Evolutionary conservation across 441 rosid genomes (phyloP).

Genomic region (Erodium moschatum): DNA sequence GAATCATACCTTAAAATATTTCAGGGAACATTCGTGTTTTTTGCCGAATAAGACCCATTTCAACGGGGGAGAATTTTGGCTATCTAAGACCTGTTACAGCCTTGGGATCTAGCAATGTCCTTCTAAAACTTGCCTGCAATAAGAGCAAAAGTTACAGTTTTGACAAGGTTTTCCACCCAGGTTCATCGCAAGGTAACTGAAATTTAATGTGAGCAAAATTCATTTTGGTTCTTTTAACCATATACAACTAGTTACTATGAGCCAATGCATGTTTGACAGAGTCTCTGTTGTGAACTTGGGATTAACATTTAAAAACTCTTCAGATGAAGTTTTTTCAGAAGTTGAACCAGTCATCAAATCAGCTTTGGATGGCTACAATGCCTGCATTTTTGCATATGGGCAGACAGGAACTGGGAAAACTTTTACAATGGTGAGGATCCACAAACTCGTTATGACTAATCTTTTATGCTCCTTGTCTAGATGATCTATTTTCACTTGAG

Average conservation of each 20-base stretch:
- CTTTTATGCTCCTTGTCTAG: conserved; percentile 5
- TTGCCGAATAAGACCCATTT: conserved; percentile 53
- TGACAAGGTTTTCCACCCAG: conserved; percentile 54
- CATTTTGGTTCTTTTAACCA: neutral
- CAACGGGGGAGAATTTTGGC: conserved; percentile 25
- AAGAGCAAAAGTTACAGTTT: conserved; percentile 50
- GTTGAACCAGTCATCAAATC: conserved; percentile 69
- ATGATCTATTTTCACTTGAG: conserved; percentile 1
- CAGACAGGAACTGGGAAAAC: conserved; percentile 88
- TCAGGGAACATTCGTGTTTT: conserved; percentile 81
- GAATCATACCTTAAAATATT: neutral
- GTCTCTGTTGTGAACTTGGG: neutral
- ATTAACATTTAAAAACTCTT: conserved; percentile 20
- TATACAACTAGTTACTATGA: neutral
- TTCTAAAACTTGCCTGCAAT: conserved; percentile 32
- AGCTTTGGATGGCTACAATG: conserved; percentile 73
- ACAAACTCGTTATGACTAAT: neutral
- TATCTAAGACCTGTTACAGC: conserved; percentile 31
- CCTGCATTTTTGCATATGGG: conserved; percentile 74
- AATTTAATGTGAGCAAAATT: neutral
- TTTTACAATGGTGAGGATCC: conserved; percentile 55
- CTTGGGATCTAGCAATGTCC: conserved; percentile 44
- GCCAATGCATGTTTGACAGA: neutral
- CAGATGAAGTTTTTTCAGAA: conserved; percentile 66
- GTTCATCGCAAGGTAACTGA: conserved; percentile 58